Conservation (phyloP, 2,329 filamentous ascomycete species). For the Penicillium sp. region DNA sequence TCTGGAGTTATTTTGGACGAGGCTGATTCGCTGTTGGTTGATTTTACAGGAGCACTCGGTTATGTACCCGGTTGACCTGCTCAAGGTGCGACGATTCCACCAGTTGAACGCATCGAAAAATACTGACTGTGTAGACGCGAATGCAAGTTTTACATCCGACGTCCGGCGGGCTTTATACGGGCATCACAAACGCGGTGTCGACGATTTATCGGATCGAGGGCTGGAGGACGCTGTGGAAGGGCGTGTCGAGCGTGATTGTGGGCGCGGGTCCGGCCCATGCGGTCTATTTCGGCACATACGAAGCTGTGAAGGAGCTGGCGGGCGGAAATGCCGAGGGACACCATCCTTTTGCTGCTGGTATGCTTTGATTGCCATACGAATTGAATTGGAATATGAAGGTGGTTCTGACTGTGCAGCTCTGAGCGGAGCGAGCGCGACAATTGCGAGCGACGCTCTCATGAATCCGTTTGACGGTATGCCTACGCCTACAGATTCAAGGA, state of each 20-base stretch:
- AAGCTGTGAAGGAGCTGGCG: slow-evolving; percentile 92
- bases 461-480: slow-evolving; percentile 97
- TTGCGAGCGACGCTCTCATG: slow-evolving; percentile 97
- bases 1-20: not conserved
- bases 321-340: slow-evolving; percentile 88
- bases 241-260: slow-evolving; percentile 91
- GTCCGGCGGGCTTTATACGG: slow-evolving; percentile 75
- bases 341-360: slow-evolving; percentile 89
- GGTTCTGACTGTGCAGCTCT: slow-evolving; percentile 72
- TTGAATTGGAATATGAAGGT: slow-evolving; percentile 13
- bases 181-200: slow-evolving; percentile 86
- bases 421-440: slow-evolving; percentile 90
- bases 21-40: slow-evolving; percentile 16
- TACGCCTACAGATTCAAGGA: too few species aligned
- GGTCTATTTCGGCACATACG: slow-evolving; percentile 97
- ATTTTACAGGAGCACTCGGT: slow-evolving; percentile 81
- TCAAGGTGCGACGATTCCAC: slow-evolving; percentile 95
- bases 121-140: slow-evolving; percentile 63
- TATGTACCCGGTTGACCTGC: slow-evolving; percentile 97
- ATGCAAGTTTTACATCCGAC: slow-evolving; percentile 94
- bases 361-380: slow-evolving; percentile 28
- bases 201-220: slow-evolving; percentile 90
- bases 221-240: slow-evolving; percentile 87
- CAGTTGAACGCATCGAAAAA: too few species aligned
- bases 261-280: slow-evolving; percentile 95